Percentiles rank a stretch among this genome's conserved stretches.
These are phyloP conservation scores for Lactifluus subvellereus DNA, from an alignment of 768 basidiomycete species.

Conservation along the genomic window DNA sequence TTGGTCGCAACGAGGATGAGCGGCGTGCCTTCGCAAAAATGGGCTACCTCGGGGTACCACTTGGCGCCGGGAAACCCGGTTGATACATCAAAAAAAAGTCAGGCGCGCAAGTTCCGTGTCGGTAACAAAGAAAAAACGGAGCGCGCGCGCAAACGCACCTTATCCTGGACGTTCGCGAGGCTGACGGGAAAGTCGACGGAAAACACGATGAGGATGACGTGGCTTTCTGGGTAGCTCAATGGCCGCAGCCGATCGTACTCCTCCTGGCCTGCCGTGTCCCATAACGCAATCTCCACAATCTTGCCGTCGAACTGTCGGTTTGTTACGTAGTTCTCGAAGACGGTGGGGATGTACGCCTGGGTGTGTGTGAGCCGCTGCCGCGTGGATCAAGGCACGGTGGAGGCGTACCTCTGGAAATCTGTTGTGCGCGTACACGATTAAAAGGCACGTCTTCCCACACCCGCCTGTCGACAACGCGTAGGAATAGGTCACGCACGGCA, in stretches of 20 bases:
- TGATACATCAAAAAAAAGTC: constrained; percentile 3
- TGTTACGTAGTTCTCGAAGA: constrained; percentile 92
- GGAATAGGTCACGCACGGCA: constrained; percentile 26
- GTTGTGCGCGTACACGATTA: constrained; percentile 96
- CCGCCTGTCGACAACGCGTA: constrained; percentile 44
- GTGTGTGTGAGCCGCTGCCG: constrained; percentile 21
- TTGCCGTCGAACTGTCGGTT: constrained; percentile 83
- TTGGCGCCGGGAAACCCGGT: constrained; percentile 30
- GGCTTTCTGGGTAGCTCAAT: constrained; percentile 81
- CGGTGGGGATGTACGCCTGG: constrained; percentile 88
- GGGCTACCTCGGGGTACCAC: constrained; percentile 93
- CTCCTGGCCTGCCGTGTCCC: constrained; percentile 97
- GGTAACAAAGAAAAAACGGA: not conserved
- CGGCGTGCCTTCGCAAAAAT: constrained; percentile 87
- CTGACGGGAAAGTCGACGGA: constrained; percentile 89
- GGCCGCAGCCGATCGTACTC: constrained; percentile 90
- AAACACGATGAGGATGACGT: constrained; percentile 92
- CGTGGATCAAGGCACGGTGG: constrained; percentile 13
- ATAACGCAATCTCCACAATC: constrained; percentile 90
- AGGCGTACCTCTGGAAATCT: constrained; percentile 84
- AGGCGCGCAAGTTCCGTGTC: not conserved
- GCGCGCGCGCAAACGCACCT: constrained; percentile 43
- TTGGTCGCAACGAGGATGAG: constrained; percentile 92
- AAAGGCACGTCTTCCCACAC: constrained; percentile 90
- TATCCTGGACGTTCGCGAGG: constrained; percentile 85